These are phyloP conservation scores for Sphagnum tenellum DNA, from an alignment of 225 moss, liverwort and hornwort genomes.

Conservation along the genomic window DNA sequence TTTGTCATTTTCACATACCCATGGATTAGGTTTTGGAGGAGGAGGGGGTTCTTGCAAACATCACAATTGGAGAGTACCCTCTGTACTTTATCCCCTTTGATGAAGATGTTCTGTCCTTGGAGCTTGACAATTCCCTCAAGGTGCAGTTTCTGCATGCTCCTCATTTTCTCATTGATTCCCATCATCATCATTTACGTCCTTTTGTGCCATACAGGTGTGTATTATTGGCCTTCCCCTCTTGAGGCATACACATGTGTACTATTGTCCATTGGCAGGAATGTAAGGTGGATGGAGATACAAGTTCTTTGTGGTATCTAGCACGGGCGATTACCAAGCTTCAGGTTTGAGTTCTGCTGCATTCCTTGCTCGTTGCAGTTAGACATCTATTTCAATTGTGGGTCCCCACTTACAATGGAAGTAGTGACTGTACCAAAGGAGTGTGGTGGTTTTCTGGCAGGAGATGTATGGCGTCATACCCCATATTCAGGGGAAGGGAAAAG, in stretches of 20 bases:
- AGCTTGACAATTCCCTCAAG: constrained; percentile 78
- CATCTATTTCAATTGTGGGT: too few species aligned
- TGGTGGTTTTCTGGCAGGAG: constrained; percentile 37
- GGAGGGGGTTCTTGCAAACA: constrained; percentile 55
- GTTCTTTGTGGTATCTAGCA: constrained; percentile 88
- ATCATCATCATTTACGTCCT: too few species aligned
- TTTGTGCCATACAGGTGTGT: too few species aligned
- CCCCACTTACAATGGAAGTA: too few species aligned
- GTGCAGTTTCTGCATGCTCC: constrained; percentile 18
- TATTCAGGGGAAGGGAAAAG: constrained; percentile 86
- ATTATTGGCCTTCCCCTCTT: too few species aligned
- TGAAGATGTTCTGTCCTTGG: constrained; percentile 89
- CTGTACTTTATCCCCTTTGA: constrained; percentile 95
- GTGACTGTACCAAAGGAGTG: not conserved
- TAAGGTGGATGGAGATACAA: constrained; percentile 88
- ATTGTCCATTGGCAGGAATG: constrained; percentile 34
- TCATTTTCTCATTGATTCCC: not conserved
- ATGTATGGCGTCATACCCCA: constrained; percentile 85
- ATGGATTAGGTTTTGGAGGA: constrained; percentile 72
- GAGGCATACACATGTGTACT: not conserved
- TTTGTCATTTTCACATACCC: not conserved
- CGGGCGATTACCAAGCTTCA: constrained; percentile 73
- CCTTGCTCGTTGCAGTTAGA: not conserved
- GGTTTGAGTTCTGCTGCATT: constrained; percentile 15
- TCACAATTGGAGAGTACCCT: constrained; percentile 73